These are phyloP conservation scores for Aspergillus sclerotialis DNA, from an alignment of 2,329 filamentous ascomycete genomes.

Conservation along the genomic window DNA sequence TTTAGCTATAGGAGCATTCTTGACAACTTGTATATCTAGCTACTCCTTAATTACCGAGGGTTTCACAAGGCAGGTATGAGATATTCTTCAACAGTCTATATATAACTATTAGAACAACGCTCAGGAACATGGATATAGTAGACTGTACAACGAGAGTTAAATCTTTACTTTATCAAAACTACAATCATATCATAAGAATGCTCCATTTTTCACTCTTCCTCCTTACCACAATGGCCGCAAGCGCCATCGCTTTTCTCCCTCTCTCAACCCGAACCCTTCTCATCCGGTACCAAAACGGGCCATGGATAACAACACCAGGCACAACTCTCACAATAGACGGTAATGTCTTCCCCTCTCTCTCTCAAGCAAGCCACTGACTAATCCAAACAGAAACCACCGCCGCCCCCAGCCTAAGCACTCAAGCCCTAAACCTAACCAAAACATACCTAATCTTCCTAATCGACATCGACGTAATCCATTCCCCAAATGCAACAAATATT, in stretches of 20 bases:
- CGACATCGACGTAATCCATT: conserved; percentile 17
- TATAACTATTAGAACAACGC: neutral
- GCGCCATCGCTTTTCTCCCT: neutral
- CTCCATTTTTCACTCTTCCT: too few relatives aligned
- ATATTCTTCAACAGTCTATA: neutral
- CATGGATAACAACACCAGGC: conserved; percentile 15
- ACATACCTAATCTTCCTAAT: conserved; percentile 18
- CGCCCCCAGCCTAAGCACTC: conserved; percentile 12
- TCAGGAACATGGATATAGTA: too few relatives aligned
- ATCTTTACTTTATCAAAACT: too few relatives aligned
- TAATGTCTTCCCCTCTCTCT: too few relatives aligned
- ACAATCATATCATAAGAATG: too few relatives aligned
- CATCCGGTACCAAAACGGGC: conserved; percentile 11
- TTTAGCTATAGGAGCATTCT: too few relatives aligned
- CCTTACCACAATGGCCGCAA: neutral
- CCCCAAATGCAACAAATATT: conserved; percentile 8
- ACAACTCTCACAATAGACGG: conserved; percentile 7
- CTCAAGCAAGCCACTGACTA: neutral
- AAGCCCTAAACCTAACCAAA: conserved; percentile 3
- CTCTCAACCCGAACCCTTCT: conserved; percentile 5
- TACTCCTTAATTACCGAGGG: conserved; percentile 1
- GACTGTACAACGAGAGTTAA: too few relatives aligned
- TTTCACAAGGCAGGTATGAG: neutral
- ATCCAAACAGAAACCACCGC: conserved; percentile 5
- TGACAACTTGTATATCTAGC: too few relatives aligned